Evolutionary conservation across 768 basidiomycete species (phyloP), one percentile per base, ranked within the genome.

Genomic region (Amanita rubescens): DNA sequence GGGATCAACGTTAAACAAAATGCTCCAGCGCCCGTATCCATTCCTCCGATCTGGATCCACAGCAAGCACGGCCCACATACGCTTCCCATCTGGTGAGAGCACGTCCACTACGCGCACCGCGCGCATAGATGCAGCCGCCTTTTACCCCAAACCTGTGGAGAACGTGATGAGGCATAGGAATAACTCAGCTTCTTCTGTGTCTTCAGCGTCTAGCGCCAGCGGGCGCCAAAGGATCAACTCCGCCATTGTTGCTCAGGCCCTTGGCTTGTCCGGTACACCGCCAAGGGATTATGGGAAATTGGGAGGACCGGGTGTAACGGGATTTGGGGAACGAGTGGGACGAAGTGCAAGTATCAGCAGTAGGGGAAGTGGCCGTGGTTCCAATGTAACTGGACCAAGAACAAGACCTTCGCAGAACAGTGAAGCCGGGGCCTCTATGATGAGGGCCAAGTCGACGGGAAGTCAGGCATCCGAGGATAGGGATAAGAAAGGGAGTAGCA

Each of bases 181-280:
- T 35, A 56, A 58, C 3, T 67, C 68, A 6, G 41, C 55, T 9
- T 51, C 50, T 10, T 41, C 53, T 39, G 33, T 24, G 30, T 57
- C 49, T 12, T 50, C 49, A 32, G 25, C 35, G 12, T 50, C 25
- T 51, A 60, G 25, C 47, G 51, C 43, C 12, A 30, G 35, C 19
- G 35, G 44, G 14, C 39, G 50, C 10, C 17, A 32, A 34, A 64
- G 67, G 44, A 69, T 65, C 42, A 69, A 69, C 54, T 74, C 75
- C 8, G 57, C 69, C 0, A 62, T 61, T 12, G 67, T 77, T 50
- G 75, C 75, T 0, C 70, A 71, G 37, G 76, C 76, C 7, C 63
- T 77, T 15, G 76, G 76, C 8, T 58, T 74, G 5, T 73, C 74
- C 5, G 69, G 69, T 57, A 70, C 70, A 15, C 67, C 70, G n/a